A percentile compares a stretch with the other conserved stretches of the same genome.
Evolutionary conservation across 108 stramenopile genomes (phyloP).

Genomic region (Pseudonitzschia delicatissima): DNA sequence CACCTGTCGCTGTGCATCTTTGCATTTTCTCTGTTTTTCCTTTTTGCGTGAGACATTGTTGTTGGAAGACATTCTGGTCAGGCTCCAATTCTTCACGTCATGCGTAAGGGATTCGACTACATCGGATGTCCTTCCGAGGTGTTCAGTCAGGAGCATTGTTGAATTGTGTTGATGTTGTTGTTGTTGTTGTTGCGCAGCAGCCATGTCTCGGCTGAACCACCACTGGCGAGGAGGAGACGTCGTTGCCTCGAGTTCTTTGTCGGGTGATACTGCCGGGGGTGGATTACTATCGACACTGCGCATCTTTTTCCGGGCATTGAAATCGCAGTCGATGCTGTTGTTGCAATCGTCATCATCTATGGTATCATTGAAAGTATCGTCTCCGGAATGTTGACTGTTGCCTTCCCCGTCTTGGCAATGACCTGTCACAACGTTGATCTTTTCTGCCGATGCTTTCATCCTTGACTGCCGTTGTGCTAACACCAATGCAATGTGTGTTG

Average conservation of each 20-base stretch:
- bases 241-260: neutral
- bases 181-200: neutral
- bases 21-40: neutral
- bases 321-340: neutral
- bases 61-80: neutral
- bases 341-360: neutral
- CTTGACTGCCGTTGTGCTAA: no score
- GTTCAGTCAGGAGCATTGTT: constrained; percentile 4
- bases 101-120: neutral
- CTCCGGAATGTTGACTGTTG: no score
- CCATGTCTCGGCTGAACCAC: constrained; percentile 3
- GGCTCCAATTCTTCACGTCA: constrained; percentile 8
- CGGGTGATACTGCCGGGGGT: neutral
- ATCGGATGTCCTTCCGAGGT: constrained; percentile 8
- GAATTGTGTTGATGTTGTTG: neutral
- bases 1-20: neutral
- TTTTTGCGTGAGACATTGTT: neutral
- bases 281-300: neutral
- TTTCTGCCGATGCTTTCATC: no score
- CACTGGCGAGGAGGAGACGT: constrained; percentile 4
- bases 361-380: no score
- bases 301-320: neutral
- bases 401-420: no score
- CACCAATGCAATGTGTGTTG: no score
- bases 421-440: no score